Percentiles rank a stretch among this genome's conserved stretches.
Conservation (phyloP, 257 asterid species). For the Jasminum sambac region DNA sequence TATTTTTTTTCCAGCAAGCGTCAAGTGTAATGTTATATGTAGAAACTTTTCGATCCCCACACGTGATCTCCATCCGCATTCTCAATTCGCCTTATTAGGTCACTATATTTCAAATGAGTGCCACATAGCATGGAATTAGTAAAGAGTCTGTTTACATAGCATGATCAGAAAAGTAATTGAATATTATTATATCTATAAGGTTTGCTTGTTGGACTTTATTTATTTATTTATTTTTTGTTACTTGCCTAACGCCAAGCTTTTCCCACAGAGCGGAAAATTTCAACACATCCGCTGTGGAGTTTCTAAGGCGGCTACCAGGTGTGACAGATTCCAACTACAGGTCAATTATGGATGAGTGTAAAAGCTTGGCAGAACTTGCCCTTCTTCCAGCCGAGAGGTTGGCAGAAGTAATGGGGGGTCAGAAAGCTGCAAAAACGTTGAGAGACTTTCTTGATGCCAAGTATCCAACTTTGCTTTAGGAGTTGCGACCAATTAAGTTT, state of each 20-base stretch:
- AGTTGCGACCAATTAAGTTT: neutral
- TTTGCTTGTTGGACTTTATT: neutral
- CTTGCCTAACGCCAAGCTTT: constrained; percentile 13
- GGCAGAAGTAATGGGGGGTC: constrained; percentile 85
- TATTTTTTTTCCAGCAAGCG: too few relatives aligned
- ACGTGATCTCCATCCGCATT: too few relatives aligned
- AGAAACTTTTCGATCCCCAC: too few relatives aligned
- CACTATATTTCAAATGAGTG: too few relatives aligned
- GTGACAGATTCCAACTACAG: constrained; percentile 92
- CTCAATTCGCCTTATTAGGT: too few relatives aligned
- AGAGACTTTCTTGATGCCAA: constrained; percentile 96
- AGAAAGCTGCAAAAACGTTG: constrained; percentile 75
- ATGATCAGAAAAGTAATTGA: neutral
- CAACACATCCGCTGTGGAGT: constrained; percentile 91
- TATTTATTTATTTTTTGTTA: constrained; percentile 7
- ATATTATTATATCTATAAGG: neutral
- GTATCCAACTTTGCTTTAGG: constrained; percentile 79
- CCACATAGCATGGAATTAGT: too few relatives aligned
- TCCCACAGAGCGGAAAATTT: constrained; percentile 83
- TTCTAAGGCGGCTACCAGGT: constrained; percentile 88
- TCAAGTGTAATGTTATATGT: too few relatives aligned
- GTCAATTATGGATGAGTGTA: constrained; percentile 79
- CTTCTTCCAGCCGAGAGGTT: constrained; percentile 75
- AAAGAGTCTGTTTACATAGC: too few relatives aligned
- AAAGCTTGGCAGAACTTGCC: constrained; percentile 77